Evolutionary conservation across 169 alveolate species (phyloP).

Genomic region (Cryptosporidium canis): DNA sequence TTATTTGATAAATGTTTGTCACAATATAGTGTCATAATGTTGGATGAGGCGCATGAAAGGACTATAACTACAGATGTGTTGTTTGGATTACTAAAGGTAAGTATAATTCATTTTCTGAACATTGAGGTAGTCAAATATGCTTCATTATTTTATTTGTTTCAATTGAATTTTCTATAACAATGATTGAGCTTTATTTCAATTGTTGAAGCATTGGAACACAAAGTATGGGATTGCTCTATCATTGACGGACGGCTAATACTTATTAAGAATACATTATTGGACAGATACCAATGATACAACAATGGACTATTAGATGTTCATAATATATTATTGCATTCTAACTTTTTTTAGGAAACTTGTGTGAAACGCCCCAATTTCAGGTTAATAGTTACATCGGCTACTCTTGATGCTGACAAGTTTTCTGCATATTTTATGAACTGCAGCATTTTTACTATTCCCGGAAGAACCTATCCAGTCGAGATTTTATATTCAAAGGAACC

Average conservation of each 20-base stretch:
- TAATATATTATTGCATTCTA: too few relatives aligned
- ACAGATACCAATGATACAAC: slow-evolving; percentile 87
- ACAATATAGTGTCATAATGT: slow-evolving; percentile 92
- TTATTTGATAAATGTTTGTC: slow-evolving; percentile 91
- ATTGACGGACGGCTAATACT: slow-evolving; percentile 69
- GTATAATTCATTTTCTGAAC: background rate
- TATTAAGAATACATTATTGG: slow-evolving; percentile 71
- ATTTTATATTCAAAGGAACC: slow-evolving; percentile 96
- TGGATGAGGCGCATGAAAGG: slow-evolving; percentile 99
- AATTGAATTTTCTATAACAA: background rate
- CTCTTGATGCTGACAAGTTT: slow-evolving; percentile 96
- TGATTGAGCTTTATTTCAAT: slow-evolving; percentile 3
- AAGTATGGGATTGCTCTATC: background rate
- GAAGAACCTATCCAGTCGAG: slow-evolving; percentile 98
- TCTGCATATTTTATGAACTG: slow-evolving; percentile 95
- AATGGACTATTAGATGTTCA: background rate
- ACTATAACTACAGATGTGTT: slow-evolving; percentile 98
- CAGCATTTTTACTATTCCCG: slow-evolving; percentile 98
- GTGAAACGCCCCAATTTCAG: slow-evolving; percentile 92
- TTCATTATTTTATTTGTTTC: background rate
- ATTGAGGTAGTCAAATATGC: background rate
- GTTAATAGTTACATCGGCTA: slow-evolving; percentile 99
- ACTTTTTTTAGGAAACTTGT: slow-evolving; percentile 83
- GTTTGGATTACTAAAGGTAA: slow-evolving; percentile 94
- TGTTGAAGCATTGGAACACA: background rate